Evolutionary conservation across 139 green algal genomes (phyloP).

Genomic region (Picochlorum sp.): DNA sequence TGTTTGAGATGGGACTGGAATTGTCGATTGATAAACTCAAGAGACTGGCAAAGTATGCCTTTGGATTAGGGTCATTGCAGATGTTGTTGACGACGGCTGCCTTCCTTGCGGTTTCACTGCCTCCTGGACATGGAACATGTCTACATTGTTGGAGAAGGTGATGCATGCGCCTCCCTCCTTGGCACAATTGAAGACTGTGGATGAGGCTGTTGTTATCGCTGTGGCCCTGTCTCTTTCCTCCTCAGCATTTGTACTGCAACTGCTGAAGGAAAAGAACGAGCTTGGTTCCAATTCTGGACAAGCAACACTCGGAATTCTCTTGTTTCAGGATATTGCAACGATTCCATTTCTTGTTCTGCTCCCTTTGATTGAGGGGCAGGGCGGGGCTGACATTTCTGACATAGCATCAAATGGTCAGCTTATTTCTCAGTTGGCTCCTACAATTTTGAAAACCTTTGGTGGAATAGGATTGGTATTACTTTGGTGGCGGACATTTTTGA

Average conservation of each 20-base stretch:
- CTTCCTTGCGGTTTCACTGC: slow-evolving; percentile 73
- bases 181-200: slow-evolving; percentile 40
- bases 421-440: slow-evolving; percentile 56
- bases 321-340: slow-evolving; percentile 89
- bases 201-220: slow-evolving; percentile 84
- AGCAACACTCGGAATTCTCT: slow-evolving; percentile 91
- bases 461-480: slow-evolving; percentile 76
- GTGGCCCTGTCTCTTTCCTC: slow-evolving; percentile 78
- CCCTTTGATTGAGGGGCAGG: slow-evolving; percentile 52
- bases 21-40: slow-evolving; percentile 80
- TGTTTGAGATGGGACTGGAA: slow-evolving; percentile 98
- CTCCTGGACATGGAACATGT: slow-evolving; percentile 59
- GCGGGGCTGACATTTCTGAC: slow-evolving; percentile 1
- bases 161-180: slow-evolving; percentile 30
- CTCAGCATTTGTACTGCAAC: slow-evolving; percentile 90
- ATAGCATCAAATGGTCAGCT: slow-evolving; percentile 15
- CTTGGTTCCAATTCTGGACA: slow-evolving; percentile 71
- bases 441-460: slow-evolving; percentile 51
- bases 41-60: slow-evolving; percentile 86
- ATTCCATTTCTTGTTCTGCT: slow-evolving; percentile 90
- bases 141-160: slow-evolving; percentile 70
- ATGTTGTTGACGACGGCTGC: slow-evolving; percentile 58
- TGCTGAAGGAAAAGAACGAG: slow-evolving; percentile 79
- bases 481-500: slow-evolving; percentile 76
- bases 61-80: slow-evolving; percentile 81